Base-by-base conservation (phyloP, 225 moss, liverwort and hornwort genomes). In the Pseudoscleropodium purum region DNA sequence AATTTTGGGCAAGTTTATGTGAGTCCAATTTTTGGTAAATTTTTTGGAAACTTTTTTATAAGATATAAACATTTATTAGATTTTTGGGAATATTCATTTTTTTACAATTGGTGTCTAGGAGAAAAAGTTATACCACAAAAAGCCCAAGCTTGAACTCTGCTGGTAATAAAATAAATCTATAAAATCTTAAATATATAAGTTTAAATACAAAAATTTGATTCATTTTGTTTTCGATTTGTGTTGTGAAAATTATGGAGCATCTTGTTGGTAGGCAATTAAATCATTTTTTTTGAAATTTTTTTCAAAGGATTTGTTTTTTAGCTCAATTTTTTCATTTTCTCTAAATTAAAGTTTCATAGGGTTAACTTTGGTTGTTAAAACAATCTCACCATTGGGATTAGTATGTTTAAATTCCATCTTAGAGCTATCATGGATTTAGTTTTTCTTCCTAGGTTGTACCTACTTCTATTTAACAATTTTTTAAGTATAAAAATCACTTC, bases 101-200 rank as follows among this genome's bases (percentile, higher is more conserved):
- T 45, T 29, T 45, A n/a, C 18, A 45, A 10, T 29, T 0, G 0
- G 0, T 74, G 10, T 2, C 0, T 21, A 6, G 3, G 3, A 3
- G 6, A 9, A 45, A 74, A 17, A 73, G 1, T 27, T 29, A 10
- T 29, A 73, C 3, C 0, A 27, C 10, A 43, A 17, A 29, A 17
- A 27, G 29, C 0, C 17, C 1, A 73, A 43, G 10, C 6, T 74
- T 45, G 6, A 30, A 45, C 3, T 45, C 0, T 0, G 0, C 0
- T 0, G 0, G 17, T 10, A 45, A 45, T 6, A 45, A 17, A 29
- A 45, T 3, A 74, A 10, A 29, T 29, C 17, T 1, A 17, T 0
- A 45, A 18, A 29, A 10, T 0, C 2, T 74, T 73, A 5, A 43
- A 29, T 57, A 20, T 20, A 8, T 57, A 6, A 20, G 19, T 23